Percentiles rank a stretch among this genome's conserved stretches.
phyloP scores from a whole-genome alignment of 2,329 filamentous ascomycete species.

The Colletotrichum magnum region DNA sequence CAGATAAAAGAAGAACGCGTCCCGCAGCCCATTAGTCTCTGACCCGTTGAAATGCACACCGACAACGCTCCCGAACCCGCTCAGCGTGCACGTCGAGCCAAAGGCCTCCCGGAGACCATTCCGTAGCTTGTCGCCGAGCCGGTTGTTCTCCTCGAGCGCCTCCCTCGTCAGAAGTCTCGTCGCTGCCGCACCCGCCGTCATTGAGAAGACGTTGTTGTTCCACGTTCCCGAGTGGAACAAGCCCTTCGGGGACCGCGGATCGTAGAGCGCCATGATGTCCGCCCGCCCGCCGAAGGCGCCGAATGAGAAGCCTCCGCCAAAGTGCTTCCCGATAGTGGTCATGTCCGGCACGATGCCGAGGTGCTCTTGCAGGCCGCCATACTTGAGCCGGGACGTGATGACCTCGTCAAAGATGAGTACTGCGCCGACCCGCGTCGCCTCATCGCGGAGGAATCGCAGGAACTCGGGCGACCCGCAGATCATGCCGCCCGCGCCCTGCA shows the following conservation, averaged over 20 bases:
- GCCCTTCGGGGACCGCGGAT: constrained; percentile 56
- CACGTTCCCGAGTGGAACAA: constrained; percentile 41
- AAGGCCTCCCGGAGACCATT: constrained; percentile 20
- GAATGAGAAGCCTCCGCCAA: constrained; percentile 77
- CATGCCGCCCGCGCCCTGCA: constrained; percentile 75
- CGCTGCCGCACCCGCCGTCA: constrained; percentile 39
- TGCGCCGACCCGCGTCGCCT: constrained; percentile 53
- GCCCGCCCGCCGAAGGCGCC: constrained; percentile 75
- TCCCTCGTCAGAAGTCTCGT: constrained; percentile 35
- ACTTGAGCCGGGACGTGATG: constrained; percentile 74
- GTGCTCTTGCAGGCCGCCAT: constrained; percentile 62
- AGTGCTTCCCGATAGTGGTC: constrained; percentile 75
- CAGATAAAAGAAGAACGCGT: constrained; percentile 39
- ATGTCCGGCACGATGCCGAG: constrained; percentile 69
- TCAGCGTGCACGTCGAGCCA: constrained; percentile 24
- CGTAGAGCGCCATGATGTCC: constrained; percentile 72
- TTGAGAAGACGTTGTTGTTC: constrained; percentile 42
- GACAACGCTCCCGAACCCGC: constrained; percentile 35
- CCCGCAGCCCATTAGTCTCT: constrained; percentile 11
- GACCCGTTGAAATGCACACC: constrained; percentile 34
- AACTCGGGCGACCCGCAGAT: constrained; percentile 67
- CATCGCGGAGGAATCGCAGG: constrained; percentile 36
- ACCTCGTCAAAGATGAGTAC: constrained; percentile 81
- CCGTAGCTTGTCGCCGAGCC: constrained; percentile 27
- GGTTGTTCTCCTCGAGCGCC: constrained; percentile 29